Base-by-base conservation (phyloP, 2,329 filamentous ascomycete species). In the Gnomoniopsis smithogilvyi region DNA sequence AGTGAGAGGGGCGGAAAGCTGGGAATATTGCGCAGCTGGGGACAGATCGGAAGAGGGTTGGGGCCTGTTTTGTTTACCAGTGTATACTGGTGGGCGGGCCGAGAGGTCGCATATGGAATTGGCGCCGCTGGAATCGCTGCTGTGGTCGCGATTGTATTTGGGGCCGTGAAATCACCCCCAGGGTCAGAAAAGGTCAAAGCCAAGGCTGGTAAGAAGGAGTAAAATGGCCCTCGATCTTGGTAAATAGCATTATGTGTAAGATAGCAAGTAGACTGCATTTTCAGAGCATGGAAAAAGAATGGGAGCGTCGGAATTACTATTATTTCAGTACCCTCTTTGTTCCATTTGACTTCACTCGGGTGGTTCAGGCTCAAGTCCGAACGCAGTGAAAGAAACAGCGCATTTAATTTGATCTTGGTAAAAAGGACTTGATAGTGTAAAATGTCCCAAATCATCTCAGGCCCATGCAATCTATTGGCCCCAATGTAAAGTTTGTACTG, bases 11-110 rank as follows among this genome's bases (percentile, higher is more conserved):
- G 95, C 3, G 87, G 87, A 50, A 96, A 96, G 69, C 77, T 99
- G 54, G 95, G 95, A 3, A 88, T 91, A 59, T 81, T 98, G 66
- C 82, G 95, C 30, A 86, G 82, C 65, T 87, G 80, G 87, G 94
- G 95, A 6, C 95, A 99, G 78, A 82, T 93, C 3, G 95, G 95
- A 2, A 83, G 95, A 36, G 92, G 93, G 0, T 73, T 96, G 12
- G 95, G 95, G 0, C 95, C 95, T 0, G 73, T 99, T 4, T 76
- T 96, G 38, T 99, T 99, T 71, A 98, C 95, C 63, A 92, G 91
- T 51, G 79, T 99, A 58, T 99, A 99, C 76, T 99, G 95, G 95
- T 99, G 95, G 95, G 93, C 92, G 7, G 95, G 95, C 0, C 81
- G 95, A 50, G 89, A 96, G 69, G 81, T 87, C 12, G 95, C 95